phyloP scores from a whole-genome alignment of 306 rosid genomes.

The Astragalus membranaceus region DNA sequence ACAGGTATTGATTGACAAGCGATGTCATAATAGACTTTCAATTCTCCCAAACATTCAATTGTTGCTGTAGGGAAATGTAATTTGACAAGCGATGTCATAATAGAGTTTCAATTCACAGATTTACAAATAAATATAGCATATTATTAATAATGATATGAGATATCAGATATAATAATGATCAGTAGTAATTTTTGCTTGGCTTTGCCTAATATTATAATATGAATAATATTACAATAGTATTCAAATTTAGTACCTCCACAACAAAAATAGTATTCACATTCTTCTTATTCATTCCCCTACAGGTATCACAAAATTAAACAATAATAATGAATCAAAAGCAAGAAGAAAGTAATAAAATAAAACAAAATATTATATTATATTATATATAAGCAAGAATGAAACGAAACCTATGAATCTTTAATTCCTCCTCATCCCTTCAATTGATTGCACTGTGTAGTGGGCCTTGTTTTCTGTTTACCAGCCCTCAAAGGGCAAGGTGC shows the following conservation, averaged over 20 bases:
- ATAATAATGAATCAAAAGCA: constrained; percentile 24
- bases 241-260: not conserved
- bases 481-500: constrained; percentile 81
- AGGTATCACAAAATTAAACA: constrained; percentile 29
- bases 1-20: too few species aligned
- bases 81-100: too few species aligned
- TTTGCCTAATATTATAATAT: not conserved
- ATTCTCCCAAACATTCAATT: too few species aligned
- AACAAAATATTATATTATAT: not conserved
- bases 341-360: not conserved
- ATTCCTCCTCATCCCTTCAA: constrained; percentile 39
- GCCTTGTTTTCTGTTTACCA: constrained; percentile 71
- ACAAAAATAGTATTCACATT: constrained; percentile 47
- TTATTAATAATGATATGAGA: not conserved
- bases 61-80: too few species aligned
- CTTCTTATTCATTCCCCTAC: constrained; percentile 24
- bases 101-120: too few species aligned
- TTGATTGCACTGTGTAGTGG: constrained; percentile 68
- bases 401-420: not conserved
- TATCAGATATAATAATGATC: not conserved
- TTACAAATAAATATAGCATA: not conserved
- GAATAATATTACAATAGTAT: constrained; percentile 17
- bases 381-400: not conserved
- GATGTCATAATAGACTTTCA: too few species aligned
- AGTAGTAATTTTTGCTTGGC: not conserved